Conservation (phyloP, 2,329 filamentous ascomycete genomes). For the Cadophora malorum region DNA sequence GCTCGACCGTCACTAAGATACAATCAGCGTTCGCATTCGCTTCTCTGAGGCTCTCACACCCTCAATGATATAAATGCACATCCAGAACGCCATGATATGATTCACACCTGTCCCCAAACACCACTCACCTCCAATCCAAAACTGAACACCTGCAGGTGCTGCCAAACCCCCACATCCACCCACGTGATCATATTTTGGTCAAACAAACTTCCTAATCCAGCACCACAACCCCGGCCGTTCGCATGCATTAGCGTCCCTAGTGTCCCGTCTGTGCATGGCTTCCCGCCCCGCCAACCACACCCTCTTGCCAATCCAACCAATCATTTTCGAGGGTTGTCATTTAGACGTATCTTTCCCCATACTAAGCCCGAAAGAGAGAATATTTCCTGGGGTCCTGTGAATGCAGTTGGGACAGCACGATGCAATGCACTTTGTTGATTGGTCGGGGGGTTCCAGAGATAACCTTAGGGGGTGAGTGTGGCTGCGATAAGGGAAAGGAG, state of each 20-base stretch:
- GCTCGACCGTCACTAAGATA: too few relatives aligned
- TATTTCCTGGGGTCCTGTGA: background rate
- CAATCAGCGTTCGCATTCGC: too few relatives aligned
- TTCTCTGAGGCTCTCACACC: too few relatives aligned
- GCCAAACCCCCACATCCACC: background rate
- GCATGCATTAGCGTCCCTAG: background rate
- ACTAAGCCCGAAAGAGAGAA: background rate
- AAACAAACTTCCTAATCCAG: constrained; percentile 13
- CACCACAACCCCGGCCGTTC: background rate
- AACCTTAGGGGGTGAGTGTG: background rate
- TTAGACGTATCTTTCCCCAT: background rate
- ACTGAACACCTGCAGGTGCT: too few relatives aligned
- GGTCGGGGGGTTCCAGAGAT: background rate
- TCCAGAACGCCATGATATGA: too few relatives aligned
- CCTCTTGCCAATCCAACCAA: too few relatives aligned
- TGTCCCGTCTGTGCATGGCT: too few relatives aligned
- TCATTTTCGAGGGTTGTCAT: too few relatives aligned
- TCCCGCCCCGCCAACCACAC: background rate
- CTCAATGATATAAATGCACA: too few relatives aligned
- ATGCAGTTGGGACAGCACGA: too few relatives aligned
- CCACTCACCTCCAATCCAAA: too few relatives aligned
- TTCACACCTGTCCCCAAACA: too few relatives aligned
- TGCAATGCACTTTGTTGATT: background rate
- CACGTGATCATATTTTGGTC: constrained; percentile 12
- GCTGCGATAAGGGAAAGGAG: background rate